Percentiles rank a stretch among this genome's conserved stretches.
phyloP scores from a whole-genome alignment of 192 early-diverging fungal species.

The Paraglomus brasilianum region DNA sequence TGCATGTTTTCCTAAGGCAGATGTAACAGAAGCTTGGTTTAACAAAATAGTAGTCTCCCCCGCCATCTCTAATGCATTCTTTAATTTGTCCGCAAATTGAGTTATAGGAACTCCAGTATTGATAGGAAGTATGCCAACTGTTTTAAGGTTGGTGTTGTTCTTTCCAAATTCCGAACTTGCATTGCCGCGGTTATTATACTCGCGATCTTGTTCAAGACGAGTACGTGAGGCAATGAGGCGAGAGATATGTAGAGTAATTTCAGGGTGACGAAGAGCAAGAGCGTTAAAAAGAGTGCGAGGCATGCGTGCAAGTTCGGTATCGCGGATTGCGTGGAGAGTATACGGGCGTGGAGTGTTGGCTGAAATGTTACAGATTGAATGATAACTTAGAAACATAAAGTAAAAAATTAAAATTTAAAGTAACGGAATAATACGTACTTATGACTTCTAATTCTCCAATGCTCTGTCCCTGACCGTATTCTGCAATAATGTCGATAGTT shows the following conservation, averaged over 20 bases:
- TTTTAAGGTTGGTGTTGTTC: slow-evolving; percentile 93
- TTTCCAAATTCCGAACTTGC: slow-evolving; percentile 51
- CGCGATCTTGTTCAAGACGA: slow-evolving; percentile 42
- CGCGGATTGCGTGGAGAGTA: slow-evolving; percentile 96
- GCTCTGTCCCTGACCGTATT: slow-evolving; percentile 94
- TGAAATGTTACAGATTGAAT: not conserved
- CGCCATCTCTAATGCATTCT: slow-evolving; percentile 63
- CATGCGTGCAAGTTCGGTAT: slow-evolving; percentile 93
- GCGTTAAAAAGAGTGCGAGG: slow-evolving; percentile 94
- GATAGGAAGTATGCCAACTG: slow-evolving; percentile 91
- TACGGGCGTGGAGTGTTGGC: slow-evolving; percentile 65
- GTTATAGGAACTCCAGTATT: slow-evolving; percentile 75
- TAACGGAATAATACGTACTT: slow-evolving; percentile 46
- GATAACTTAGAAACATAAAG: not conserved
- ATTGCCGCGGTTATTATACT: slow-evolving; percentile 34
- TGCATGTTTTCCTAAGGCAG: slow-evolving; percentile 84
- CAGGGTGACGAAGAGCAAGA: slow-evolving; percentile 83
- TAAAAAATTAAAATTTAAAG: slow-evolving; percentile 24
- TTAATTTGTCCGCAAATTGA: slow-evolving; percentile 85
- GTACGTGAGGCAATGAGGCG: slow-evolving; percentile 82
- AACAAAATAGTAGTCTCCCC: slow-evolving; percentile 75
- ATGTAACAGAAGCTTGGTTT: slow-evolving; percentile 77
- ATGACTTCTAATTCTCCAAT: slow-evolving; percentile 95
- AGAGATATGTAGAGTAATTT: slow-evolving; percentile 88
- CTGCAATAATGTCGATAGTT: slow-evolving; percentile 78